Percentiles rank a stretch among this genome's conserved stretches.
Conservation (phyloP, 345 rosid genomes). For the Gossypium anomalum region DNA sequence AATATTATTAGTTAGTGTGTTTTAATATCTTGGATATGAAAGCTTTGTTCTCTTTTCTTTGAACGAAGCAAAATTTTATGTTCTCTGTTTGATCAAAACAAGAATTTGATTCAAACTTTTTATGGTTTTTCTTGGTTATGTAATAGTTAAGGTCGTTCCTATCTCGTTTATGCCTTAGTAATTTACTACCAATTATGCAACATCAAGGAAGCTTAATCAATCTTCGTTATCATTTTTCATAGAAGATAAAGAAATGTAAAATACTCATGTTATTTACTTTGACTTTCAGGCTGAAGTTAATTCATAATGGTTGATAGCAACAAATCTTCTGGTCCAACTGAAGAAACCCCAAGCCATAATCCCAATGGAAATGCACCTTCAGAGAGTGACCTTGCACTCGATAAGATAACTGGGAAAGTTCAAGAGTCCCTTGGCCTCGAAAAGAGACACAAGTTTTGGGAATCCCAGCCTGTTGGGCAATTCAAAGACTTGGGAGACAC, state of each 20-base stretch:
- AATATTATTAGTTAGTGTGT: background rate
- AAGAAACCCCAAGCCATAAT: slow-evolving; percentile 46
- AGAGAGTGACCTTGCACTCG: slow-evolving; percentile 52
- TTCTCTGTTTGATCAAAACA: background rate
- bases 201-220: background rate
- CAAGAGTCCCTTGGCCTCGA: slow-evolving; percentile 52
- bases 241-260: background rate
- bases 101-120: background rate
- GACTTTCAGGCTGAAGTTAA: slow-evolving; percentile 1
- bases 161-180: background rate
- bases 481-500: slow-evolving; percentile 65
- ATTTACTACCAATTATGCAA: background rate
- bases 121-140: background rate
- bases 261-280: background rate
- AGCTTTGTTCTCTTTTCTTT: background rate
- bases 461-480: slow-evolving; percentile 88
- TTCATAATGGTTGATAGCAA: slow-evolving; percentile 49
- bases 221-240: background rate
- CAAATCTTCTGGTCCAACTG: slow-evolving; percentile 43
- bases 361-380: slow-evolving; percentile 25
- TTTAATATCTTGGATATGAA: background rate
- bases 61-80: background rate
- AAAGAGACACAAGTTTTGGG: slow-evolving; percentile 85
- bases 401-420: slow-evolving; percentile 50
- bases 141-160: background rate